Evolutionary conservation across 768 basidiomycete species (phyloP).

Genomic region (Collybiopsis confluens): DNA sequence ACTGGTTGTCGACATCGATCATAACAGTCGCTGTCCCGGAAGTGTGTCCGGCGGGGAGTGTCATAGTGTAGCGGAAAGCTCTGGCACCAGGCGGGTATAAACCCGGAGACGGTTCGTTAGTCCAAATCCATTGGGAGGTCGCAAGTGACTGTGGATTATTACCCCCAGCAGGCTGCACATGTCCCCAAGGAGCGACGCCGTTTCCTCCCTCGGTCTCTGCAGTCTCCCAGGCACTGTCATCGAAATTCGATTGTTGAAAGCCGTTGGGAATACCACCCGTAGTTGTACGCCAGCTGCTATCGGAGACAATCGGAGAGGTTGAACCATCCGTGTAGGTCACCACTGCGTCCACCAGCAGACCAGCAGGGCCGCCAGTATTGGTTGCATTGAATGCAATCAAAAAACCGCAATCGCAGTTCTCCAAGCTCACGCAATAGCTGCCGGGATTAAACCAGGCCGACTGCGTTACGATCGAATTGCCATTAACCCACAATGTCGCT

Average conservation of each 20-base stretch:
- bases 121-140: slow-evolving; percentile 25
- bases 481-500: slow-evolving; percentile 26
- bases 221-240: not conserved
- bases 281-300: no score
- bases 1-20: slow-evolving; percentile 24
- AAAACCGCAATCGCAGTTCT: slow-evolving; percentile 7
- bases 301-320: slow-evolving; percentile 14
- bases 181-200: slow-evolving; percentile 24
- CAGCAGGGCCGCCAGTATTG: slow-evolving; percentile 15
- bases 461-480: slow-evolving; percentile 17
- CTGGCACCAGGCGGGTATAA: slow-evolving; percentile 15
- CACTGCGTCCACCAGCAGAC: slow-evolving; percentile 19
- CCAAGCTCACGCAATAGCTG: slow-evolving; percentile 17
- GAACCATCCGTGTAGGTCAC: slow-evolving; percentile 24
- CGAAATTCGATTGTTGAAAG: no score
- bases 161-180: slow-evolving; percentile 16
- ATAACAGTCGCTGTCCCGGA: slow-evolving; percentile 18
- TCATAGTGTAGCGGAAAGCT: slow-evolving; percentile 3
- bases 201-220: slow-evolving; percentile 17
- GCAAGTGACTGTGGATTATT: slow-evolving; percentile 13
- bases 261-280: no score
- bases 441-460: slow-evolving; percentile 13
- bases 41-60: slow-evolving; percentile 18
- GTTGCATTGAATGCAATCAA: slow-evolving; percentile 25
- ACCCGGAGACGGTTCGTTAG: slow-evolving; percentile 9